Evolutionary conservation across 441 rosid genomes (phyloP), one percentile per base, ranked within the genome.

Genomic region (Populus trichocarpa): DNA sequence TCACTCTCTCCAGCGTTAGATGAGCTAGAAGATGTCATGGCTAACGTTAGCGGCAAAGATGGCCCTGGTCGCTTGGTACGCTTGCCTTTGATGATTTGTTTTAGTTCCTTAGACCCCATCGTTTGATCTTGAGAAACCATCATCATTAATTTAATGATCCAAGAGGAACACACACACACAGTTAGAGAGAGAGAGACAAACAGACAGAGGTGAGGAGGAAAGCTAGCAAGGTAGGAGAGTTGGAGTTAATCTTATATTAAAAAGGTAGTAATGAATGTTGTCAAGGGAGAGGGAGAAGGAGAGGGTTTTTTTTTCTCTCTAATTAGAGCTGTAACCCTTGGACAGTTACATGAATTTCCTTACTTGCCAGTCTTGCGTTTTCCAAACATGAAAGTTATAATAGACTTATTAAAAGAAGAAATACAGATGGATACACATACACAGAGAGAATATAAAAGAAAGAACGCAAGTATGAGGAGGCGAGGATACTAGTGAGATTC

Each of bases 41-140:
- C 84, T 8, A 81, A 70, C 38, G 80, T 35, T 35, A 81, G 79
- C 4, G 80, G 82, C 5, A 90, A 88, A 2, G 75, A 30, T 0
- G 86, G 84, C 74, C 97, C 76, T 69, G 76, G 95, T 2, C 97
- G 90, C 89, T 93, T 90, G 9, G 92, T 91, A 28, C 97, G 95
- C 85, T 90, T 93, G 78, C 96, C 87, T 76, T 90, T 89, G 57
- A 84, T 79, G 81, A 86, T 70, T 72, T 80, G 83, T 26, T 80
- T 46, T n/a, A 80, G 76, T 73, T 86, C 86, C 38, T 70, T 53
- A 26, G 53, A 42, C 53, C 53, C 53, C 14, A 42, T 42, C 13
- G 5, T 42, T 42, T 42, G 53, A 42, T 42, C 53, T 42, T 42
- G 53, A 42, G 79, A 68, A 36, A 63, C 81, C 74, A 75, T 70